A percentile compares a stretch with the other conserved stretches of the same genome.
These are phyloP conservation scores for Cytidiella melzeri DNA, from an alignment of 768 basidiomycete species.

Conservation along the genomic window DNA sequence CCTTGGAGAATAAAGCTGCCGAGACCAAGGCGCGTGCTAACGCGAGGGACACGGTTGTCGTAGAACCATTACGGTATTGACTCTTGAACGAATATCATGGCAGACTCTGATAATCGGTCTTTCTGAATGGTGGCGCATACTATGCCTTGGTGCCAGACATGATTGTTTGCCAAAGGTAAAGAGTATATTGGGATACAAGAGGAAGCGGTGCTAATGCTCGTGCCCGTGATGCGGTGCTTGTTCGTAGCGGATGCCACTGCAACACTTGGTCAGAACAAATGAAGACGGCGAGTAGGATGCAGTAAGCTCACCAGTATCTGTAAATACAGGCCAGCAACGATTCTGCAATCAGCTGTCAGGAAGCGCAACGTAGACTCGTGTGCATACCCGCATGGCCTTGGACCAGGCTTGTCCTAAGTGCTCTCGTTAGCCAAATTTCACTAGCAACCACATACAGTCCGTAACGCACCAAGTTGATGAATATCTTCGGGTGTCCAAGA, in stretches of 20 bases:
- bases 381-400: conserved; percentile 85
- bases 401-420: conserved; percentile 76
- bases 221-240: conserved; percentile 73
- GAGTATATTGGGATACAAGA: conserved; percentile 3
- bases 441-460: neutral
- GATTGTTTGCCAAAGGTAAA: neutral
- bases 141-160: neutral
- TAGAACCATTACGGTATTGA: too few relatives aligned
- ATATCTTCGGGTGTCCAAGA: conserved; percentile 95
- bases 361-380: conserved; percentile 8
- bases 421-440: neutral
- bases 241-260: conserved; percentile 85
- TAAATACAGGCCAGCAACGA: neutral
- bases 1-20: too few relatives aligned
- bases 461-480: conserved; percentile 75
- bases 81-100: too few relatives aligned
- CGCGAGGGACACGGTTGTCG: too few relatives aligned
- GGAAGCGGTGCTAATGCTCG: conserved; percentile 18
- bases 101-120: neutral
- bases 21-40: too few relatives aligned
- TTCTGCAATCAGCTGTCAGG: conserved; percentile 5
- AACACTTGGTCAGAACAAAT: neutral
- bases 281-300: neutral
- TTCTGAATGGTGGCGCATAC: neutral
- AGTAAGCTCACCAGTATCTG: conserved; percentile 31